These are phyloP conservation scores for Mycena polygramma DNA, from an alignment of 768 basidiomycete species.

Conservation along the genomic window DNA sequence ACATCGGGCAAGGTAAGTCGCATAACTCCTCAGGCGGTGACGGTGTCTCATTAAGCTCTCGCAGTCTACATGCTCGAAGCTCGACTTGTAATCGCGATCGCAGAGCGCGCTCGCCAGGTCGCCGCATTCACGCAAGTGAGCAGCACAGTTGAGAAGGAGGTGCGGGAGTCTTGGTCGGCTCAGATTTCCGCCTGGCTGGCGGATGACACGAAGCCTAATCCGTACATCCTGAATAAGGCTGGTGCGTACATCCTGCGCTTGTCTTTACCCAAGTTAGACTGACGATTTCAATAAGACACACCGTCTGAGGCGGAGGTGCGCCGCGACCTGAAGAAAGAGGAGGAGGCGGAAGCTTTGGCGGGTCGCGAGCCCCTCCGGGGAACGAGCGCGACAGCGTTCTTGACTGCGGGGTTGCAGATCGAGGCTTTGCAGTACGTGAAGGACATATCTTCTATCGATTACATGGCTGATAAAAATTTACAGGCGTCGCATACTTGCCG, in stretches of 20 bases:
- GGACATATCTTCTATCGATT: too few relatives aligned
- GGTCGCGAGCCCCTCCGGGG: not conserved
- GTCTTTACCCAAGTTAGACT: not conserved
- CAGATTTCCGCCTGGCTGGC: slow-evolving; percentile 16
- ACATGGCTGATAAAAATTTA: too few relatives aligned
- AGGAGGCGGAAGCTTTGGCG: not conserved
- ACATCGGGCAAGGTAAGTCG: slow-evolving; percentile 20
- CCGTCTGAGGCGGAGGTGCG: slow-evolving; percentile 2
- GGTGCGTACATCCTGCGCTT: too few relatives aligned
- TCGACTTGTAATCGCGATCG: slow-evolving; percentile 9
- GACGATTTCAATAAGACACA: not conserved
- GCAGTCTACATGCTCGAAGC: not conserved
- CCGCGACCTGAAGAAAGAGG: not conserved
- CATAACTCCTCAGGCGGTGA: too few relatives aligned
- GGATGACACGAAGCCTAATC: slow-evolving; percentile 15
- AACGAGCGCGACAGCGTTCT: slow-evolving; percentile 10
- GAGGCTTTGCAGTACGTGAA: slow-evolving; percentile 32
- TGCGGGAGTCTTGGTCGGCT: slow-evolving; percentile 8
- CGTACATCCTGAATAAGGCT: not conserved
- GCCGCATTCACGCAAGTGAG: slow-evolving; percentile 10
- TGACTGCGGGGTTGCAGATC: slow-evolving; percentile 22
- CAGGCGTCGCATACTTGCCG: slow-evolving; percentile 11
- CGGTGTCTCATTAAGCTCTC: too few relatives aligned
- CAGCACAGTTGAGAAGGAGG: not conserved
- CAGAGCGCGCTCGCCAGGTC: slow-evolving; percentile 19